Evolutionary conservation across 164 flowering plant genomes (phyloP).

Genomic region (Akebia trifoliata): DNA sequence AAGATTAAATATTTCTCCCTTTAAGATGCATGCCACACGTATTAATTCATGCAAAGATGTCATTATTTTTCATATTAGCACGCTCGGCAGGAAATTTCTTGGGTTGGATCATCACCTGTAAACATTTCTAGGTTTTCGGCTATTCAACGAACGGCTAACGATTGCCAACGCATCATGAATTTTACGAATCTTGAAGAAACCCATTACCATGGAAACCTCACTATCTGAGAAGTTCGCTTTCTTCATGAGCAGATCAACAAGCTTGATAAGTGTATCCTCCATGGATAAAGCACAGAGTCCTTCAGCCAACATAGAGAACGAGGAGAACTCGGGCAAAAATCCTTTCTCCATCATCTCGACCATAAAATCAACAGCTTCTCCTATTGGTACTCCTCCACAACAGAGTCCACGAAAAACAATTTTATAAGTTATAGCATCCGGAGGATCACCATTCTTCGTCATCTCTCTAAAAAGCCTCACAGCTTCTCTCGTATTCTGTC

Average conservation of each 20-base stretch:
- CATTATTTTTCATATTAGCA: too few relatives aligned
- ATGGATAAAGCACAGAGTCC: slow-evolving; percentile 67
- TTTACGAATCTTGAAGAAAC: slow-evolving; percentile 60
- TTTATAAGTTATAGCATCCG: slow-evolving; percentile 67
- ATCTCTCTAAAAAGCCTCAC: slow-evolving; percentile 82
- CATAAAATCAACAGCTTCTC: slow-evolving; percentile 71
- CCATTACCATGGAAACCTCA: slow-evolving; percentile 58
- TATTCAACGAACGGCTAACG: slow-evolving; percentile 46
- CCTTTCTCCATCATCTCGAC: slow-evolving; percentile 72
- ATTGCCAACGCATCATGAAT: slow-evolving; percentile 71
- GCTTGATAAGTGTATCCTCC: slow-evolving; percentile 63
- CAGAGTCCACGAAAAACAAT: slow-evolving; percentile 84
- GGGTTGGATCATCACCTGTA: slow-evolving; percentile 18
- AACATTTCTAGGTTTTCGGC: slow-evolving; percentile 29
- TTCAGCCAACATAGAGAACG: slow-evolving; percentile 74
- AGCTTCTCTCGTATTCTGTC: slow-evolving; percentile 53
- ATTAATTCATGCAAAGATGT: too few relatives aligned
- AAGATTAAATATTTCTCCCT: too few relatives aligned
- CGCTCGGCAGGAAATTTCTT: too few relatives aligned
- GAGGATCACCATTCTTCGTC: slow-evolving; percentile 60
- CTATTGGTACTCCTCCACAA: slow-evolving; percentile 74
- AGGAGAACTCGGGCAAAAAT: slow-evolving; percentile 59
- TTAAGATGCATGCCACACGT: too few relatives aligned
- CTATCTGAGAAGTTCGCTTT: slow-evolving; percentile 43
- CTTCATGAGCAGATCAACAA: slow-evolving; percentile 55